Percentiles rank a stretch among this genome's conserved stretches.
Evolutionary conservation across 2,329 filamentous ascomycete species (phyloP).

Genomic region (Lanzia echinophila): DNA sequence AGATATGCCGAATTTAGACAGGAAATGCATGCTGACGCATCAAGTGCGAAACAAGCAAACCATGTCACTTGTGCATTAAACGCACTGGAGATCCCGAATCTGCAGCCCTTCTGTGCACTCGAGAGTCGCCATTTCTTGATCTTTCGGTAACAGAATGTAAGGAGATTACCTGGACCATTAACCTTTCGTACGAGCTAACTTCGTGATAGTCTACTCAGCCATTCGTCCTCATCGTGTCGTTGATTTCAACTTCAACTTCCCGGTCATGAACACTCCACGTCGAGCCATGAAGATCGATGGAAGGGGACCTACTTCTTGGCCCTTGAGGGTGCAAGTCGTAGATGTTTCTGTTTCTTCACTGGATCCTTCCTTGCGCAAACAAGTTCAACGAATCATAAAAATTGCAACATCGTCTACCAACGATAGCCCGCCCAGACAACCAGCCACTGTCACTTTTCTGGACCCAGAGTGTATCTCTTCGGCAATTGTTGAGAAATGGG

Average conservation of each 20-base stretch:
- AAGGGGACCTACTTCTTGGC: conserved; percentile 15
- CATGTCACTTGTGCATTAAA: conserved; percentile 7
- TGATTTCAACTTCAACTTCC: conserved; percentile 4
- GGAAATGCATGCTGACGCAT: neutral
- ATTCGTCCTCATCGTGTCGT: neutral
- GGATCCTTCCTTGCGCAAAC: conserved; percentile 5
- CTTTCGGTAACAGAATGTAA: conserved; percentile 10
- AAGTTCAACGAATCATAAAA: neutral
- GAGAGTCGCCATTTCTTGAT: conserved; percentile 11
- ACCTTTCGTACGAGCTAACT: neutral
- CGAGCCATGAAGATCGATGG: conserved; percentile 20
- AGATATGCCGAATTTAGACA: neutral
- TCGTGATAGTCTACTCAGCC: neutral
- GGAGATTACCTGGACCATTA: neutral
- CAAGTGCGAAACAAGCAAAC: conserved; percentile 6
- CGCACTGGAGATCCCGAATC: neutral
- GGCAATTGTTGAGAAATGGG: conserved; percentile 22
- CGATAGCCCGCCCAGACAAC: neutral
- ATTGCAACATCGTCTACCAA: neutral
- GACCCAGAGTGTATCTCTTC: neutral
- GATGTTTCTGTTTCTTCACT: conserved; percentile 11
- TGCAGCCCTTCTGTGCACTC: conserved; percentile 3
- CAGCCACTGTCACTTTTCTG: neutral
- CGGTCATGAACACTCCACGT: neutral
- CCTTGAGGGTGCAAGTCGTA: conserved; percentile 13